A percentile compares a stretch with the other conserved stretches of the same genome.
phyloP scores from a whole-genome alignment of 495 filamentous ascomycete species.

The Rusavskia elegans region DNA sequence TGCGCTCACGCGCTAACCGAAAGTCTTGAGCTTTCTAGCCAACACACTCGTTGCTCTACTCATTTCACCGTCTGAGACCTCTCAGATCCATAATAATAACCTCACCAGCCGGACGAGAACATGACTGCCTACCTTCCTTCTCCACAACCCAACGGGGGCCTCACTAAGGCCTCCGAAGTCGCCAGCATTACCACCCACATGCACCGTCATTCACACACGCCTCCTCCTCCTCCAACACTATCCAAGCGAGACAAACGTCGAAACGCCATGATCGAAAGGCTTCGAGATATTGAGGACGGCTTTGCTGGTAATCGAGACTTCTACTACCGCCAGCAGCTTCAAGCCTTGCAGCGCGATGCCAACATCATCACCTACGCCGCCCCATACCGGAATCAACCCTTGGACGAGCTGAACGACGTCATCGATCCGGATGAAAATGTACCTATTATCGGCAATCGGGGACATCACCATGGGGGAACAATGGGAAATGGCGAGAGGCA shows the following conservation, averaged over 20 bases:
- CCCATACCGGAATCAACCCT: constrained; percentile 53
- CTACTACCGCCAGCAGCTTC: constrained; percentile 77
- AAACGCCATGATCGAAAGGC: constrained; percentile 57
- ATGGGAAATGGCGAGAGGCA: constrained; percentile 29
- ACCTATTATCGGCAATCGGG: constrained; percentile 30
- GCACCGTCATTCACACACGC: constrained; percentile 11
- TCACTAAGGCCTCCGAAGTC: background rate
- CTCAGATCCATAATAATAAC: too few relatives aligned
- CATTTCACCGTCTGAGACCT: too few relatives aligned
- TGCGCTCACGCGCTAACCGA: too few relatives aligned
- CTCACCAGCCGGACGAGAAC: too few relatives aligned
- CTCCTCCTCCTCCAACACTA: constrained; percentile 20
- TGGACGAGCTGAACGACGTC: constrained; percentile 55
- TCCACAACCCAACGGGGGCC: too few relatives aligned
- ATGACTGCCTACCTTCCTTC: too few relatives aligned
- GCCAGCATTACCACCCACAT: background rate
- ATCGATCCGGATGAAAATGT: constrained; percentile 46
- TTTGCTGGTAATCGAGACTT: constrained; percentile 68
- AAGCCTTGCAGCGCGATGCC: constrained; percentile 78
- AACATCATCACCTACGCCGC: constrained; percentile 70
- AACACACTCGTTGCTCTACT: too few relatives aligned
- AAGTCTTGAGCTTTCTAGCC: too few relatives aligned
- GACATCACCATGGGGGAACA: constrained; percentile 2
- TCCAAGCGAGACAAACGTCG: constrained; percentile 88
- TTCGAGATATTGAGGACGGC: constrained; percentile 52